Evolutionary conservation across 805 yeast species (phyloP), one percentile per base, ranked within the genome.

Genomic region (Saccharomycopsis sp.): DNA sequence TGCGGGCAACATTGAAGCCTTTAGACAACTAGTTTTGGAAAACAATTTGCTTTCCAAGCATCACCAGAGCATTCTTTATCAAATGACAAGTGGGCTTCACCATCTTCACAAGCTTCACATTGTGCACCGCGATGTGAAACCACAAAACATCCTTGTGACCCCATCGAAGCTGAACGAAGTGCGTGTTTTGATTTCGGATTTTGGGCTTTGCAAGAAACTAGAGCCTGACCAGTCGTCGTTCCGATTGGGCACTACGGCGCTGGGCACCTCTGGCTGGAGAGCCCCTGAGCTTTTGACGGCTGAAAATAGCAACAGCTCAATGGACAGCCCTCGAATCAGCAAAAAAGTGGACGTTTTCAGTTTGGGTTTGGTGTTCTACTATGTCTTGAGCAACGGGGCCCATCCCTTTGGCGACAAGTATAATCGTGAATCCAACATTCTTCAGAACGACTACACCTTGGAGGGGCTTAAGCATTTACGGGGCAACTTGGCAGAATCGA

Each of bases 201-300:
- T 92, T 63, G 99, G 99, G 0, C 69, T 92, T 6, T 92, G 98
- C 57, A 88, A 89, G 56, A 83, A 82, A 54, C 63, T 92, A 38
- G 98, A 92, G 48, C 75, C 78, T 12, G 97, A 87, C 52, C 96
- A 92, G 59, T 82, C 95, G 2, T 84, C 95, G 1, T 89, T 89
- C 59, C 71, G 89, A 48, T n/a, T n/a, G n/a, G 95, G 96, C 0
- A 89, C 95, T 0, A 80, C 92, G 0, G 94, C 94, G 15, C 95
- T 96, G 0, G 98, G 98, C 2, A 92, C 98, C 0, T 75, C 92
- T 3, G 99, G 99, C 3, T 92, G 98, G 98, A 72, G 96, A 52
- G 97, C 99, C 0, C 98, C 98, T 0, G 98, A 92, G 53, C 59
- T 85, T 25, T 60, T 85, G 27, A 57, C 71, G 18, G 73, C 68